Evolutionary conservation across 1,139 yeast species (phyloP), one percentile per base, ranked within the genome.

Genomic region (Yamadazyma kanchanaburiensis): DNA sequence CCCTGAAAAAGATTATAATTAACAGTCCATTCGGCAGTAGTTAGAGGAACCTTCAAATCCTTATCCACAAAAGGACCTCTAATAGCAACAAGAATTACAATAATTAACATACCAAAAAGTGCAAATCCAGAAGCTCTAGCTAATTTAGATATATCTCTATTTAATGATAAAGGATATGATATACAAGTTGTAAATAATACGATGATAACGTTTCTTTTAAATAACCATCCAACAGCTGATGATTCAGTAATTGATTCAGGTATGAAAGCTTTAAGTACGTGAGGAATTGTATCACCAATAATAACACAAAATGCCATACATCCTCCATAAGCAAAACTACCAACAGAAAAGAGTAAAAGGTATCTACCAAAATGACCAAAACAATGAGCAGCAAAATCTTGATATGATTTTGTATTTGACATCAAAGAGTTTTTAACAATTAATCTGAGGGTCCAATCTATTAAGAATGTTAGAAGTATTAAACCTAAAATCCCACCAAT

Each of bases 221-320:
- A 70, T 6, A 87, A 39, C 60, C 83, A 70, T 64, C 50, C 41
- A 26, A 71, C 49, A 3, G 21, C 38, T 3, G 67, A 51, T 21
- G 70, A 46, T 15, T 57, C 42, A 7, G 70, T 57, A 4, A 80
- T 54, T 6, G 67, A 55, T 4, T 58, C 46, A 1, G 86, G 85
- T 36, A 86, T 70, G 22, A 88, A 56, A 3, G 89, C 77, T 35
- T 77, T 65, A 24, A 89, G 53, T 4, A 89, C 96, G 52, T 87
- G 96, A 0, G 97, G 97, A 23, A 89, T 80, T 0, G 96, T 86
- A 49, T 89, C 97, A 13, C 97, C 97, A 24, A 89, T 86, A 43
- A 89, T 89, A 32, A 89, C 91, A 42, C 95, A 84, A 56, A 87
- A 89, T 3, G 96, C 96, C 70, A 88, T 80, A 42, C 89, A 78